These are phyloP conservation scores for Cucurbita moschata DNA, from an alignment of 306 rosid genomes.

Conservation along the genomic window DNA sequence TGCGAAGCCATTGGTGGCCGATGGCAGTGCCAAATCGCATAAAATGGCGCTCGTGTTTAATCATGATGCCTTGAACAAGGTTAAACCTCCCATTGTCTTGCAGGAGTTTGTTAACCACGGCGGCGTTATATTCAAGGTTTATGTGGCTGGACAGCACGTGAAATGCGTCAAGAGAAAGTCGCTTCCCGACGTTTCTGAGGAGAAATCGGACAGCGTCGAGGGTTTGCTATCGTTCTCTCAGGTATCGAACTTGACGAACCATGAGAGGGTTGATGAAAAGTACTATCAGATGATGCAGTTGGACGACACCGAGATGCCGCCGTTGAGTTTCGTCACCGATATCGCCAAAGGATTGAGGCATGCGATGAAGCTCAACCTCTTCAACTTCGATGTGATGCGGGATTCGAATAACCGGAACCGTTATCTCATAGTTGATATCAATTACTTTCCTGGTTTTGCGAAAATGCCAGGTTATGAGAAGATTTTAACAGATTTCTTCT, in stretches of 20 bases:
- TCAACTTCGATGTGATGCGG: conserved; percentile 77
- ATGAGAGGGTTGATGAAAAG: conserved; percentile 46
- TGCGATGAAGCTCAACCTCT: conserved; percentile 51
- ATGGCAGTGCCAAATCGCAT: conserved; percentile 85
- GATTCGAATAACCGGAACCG: conserved; percentile 58
- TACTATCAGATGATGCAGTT: conserved; percentile 61
- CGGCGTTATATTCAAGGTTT: conserved; percentile 85
- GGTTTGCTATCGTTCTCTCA: conserved; percentile 62
- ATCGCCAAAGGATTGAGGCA: conserved; percentile 52
- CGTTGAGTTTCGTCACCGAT: conserved; percentile 36
- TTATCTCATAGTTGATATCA: conserved; percentile 79
- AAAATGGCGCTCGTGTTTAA: conserved; percentile 68
- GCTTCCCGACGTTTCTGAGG: conserved; percentile 68
- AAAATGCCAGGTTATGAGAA: conserved; percentile 87
- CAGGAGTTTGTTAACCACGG: conserved; percentile 92
- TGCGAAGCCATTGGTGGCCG: conserved; percentile 76
- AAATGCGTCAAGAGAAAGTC: conserved; percentile 80
- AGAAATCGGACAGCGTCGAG: conserved; percentile 36
- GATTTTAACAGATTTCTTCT: conserved; percentile 67
- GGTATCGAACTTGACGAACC: conserved; percentile 52
- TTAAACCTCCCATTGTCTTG: conserved; percentile 70
- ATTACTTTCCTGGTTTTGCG: conserved; percentile 93
- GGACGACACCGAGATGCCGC: conserved; percentile 83
- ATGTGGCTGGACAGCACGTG: conserved; percentile 62
- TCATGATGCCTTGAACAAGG: conserved; percentile 41